Base-by-base conservation (phyloP, 164 flowering plant genomes). In the Berberis thunbergii region DNA sequence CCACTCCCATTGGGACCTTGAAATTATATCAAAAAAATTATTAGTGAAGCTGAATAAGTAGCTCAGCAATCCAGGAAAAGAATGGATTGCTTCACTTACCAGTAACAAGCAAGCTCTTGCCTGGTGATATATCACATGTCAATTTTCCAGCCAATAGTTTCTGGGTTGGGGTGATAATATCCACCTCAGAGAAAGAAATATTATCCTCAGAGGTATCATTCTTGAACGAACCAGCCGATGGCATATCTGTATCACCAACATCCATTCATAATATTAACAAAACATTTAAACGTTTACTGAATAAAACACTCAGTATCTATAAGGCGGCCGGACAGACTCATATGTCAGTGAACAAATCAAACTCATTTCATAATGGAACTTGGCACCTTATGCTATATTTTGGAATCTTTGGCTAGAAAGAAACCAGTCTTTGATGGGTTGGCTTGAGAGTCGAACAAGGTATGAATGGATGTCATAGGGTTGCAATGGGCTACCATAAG, bases 1-100 rank as follows among this genome's bases (percentile, higher is more conserved):
- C 99, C 99, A 73, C 99, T 87, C 62, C 99, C 99, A 76, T 91
- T 95, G 66, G 99, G 97, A 73, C 99, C 99, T 91, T 65, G 62
- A 70, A 59, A 69, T 57, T 49, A 48, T 53, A 67, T n/a, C 41
- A 59, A 64, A 69, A 70, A 68, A 60, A 41, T 4, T 44, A 57
- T 44, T 70, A 62, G 62, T 63, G 50, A 67, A 40, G 41, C 8
- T 44, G 13, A 57, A 59, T 57, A 2, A 40, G 46, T 38, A 69
- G 13, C 41, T 49, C n/a, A 1, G 3, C 1, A 41, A 49, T 12
- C 8, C 41, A 12, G 5, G 41, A 40, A 64, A 12, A 56, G 52
- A 49, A 9, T 13, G 11, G 2, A 65, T 41, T 13, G 42, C 42
- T 64, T 44, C 63, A 81, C 96, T 64, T 72, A 91, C 99, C 99